A percentile compares a stretch with the other conserved stretches of the same genome.
Evolutionary conservation across 768 basidiomycete species (phyloP).

Genomic region (Suillus sp.): DNA sequence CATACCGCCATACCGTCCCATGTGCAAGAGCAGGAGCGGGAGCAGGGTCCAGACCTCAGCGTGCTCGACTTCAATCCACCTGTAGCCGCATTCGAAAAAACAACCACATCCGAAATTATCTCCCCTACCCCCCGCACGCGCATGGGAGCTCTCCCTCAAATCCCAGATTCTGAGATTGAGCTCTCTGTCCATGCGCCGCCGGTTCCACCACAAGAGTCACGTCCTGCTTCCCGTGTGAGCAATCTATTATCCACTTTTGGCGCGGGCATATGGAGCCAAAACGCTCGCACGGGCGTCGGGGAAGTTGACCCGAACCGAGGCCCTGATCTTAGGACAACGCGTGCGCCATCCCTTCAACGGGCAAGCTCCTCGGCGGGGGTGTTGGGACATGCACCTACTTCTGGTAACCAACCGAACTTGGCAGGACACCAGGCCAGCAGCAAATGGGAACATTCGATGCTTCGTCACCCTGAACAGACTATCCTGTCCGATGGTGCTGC

Average conservation of each 20-base stretch:
- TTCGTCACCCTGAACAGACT: conserved; percentile 13
- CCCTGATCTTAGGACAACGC: conserved; percentile 12
- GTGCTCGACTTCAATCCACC: conserved; percentile 12
- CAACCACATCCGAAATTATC: conserved; percentile 1
- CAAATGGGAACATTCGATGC: not conserved
- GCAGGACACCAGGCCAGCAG: not conserved
- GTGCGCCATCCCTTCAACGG: conserved; percentile 7
- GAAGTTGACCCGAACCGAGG: conserved; percentile 27
- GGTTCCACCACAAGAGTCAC: conserved; percentile 28
- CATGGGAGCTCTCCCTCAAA: conserved; percentile 17
- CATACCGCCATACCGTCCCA: too few relatives aligned
- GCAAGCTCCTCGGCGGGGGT: not conserved
- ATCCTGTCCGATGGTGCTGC: not conserved
- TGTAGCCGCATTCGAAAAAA: conserved; percentile 16
- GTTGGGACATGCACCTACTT: not conserved
- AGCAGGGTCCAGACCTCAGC: conserved; percentile 6
- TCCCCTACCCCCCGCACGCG: conserved; percentile 11
- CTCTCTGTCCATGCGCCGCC: conserved; percentile 18
- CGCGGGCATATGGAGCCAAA: not conserved
- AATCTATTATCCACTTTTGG: not conserved
- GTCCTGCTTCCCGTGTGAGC: conserved; percentile 30
- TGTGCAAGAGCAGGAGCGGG: conserved; percentile 10
- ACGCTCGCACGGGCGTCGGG: conserved; percentile 14
- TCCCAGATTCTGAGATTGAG: conserved; percentile 23
- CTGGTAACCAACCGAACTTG: conserved; percentile 9